phyloP scores from a whole-genome alignment of 257 asterid species.

The Solanum phureja region DNA sequence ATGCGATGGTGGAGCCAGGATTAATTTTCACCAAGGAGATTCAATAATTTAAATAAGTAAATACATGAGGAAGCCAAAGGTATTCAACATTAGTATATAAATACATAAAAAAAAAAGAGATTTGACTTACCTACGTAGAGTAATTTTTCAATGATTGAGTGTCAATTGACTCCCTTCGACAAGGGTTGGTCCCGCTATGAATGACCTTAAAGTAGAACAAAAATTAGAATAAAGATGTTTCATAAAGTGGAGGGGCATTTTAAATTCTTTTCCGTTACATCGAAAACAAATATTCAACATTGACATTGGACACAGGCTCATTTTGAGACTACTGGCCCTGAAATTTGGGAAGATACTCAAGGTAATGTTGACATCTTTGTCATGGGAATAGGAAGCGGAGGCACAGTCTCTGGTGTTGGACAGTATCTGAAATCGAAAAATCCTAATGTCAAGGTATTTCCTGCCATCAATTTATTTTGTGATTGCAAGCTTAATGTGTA shows the following conservation, averaged over 20 bases:
- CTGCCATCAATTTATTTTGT: not conserved
- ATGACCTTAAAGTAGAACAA: not conserved
- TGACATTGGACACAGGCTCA: constrained; percentile 28
- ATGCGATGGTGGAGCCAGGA: not conserved
- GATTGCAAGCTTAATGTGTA: not conserved
- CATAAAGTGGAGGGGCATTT: not conserved
- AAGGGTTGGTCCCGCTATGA: not conserved
- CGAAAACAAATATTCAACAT: not conserved
- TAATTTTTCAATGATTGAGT: not conserved
- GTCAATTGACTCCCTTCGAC: not conserved
- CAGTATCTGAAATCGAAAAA: constrained; percentile 49
- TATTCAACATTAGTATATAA: not conserved
- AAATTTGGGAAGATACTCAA: constrained; percentile 59
- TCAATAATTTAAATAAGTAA: not conserved
- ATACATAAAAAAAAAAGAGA: not conserved
- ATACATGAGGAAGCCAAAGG: not conserved
- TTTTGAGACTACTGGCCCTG: constrained; percentile 78
- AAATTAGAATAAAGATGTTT: not conserved
- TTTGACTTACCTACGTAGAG: not conserved
- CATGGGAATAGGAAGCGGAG: constrained; percentile 79
- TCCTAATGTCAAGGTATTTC: constrained; percentile 48
- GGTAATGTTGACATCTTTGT: constrained; percentile 56
- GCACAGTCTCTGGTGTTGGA: constrained; percentile 69
- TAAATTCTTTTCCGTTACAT: not conserved
- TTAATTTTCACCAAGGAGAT: not conserved